A percentile compares a stretch with the other conserved stretches of the same genome.
phyloP scores from a whole-genome alignment of 2,329 filamentous ascomycete genomes.

The Nannizziopsis barbatae region DNA sequence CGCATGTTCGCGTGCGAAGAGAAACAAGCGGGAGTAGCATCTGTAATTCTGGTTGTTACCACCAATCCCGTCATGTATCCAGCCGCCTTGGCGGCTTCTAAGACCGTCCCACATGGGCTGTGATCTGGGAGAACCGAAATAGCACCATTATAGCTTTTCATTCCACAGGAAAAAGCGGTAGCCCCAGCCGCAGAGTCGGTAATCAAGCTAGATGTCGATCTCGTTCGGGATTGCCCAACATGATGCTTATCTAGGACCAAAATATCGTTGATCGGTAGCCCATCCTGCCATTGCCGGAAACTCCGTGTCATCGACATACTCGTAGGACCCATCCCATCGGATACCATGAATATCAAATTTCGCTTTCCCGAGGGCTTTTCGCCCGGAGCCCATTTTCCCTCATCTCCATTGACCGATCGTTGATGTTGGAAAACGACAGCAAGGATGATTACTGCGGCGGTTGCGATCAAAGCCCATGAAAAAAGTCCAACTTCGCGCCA shows the following conservation, averaged over 20 bases:
- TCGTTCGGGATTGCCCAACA: conserved; percentile 79
- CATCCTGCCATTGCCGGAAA: conserved; percentile 67
- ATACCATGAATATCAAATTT: conserved; percentile 98
- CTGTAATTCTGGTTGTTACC: conserved; percentile 87
- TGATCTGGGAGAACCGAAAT: conserved; percentile 81
- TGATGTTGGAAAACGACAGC: conserved; percentile 65
- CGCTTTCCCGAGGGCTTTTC: conserved; percentile 55
- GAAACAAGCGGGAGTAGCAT: conserved; percentile 93
- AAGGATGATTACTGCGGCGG: conserved; percentile 64
- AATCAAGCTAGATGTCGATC: conserved; percentile 71
- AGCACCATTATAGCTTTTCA: conserved; percentile 94
- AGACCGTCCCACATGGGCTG: conserved; percentile 76
- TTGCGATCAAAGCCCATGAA: conserved; percentile 71
- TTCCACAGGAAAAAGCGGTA: conserved; percentile 84
- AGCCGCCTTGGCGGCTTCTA: conserved; percentile 85
- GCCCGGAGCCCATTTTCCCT: conserved; percentile 28
- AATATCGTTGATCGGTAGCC: conserved; percentile 61
- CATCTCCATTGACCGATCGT: conserved; percentile 22
- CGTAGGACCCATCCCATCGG: conserved; percentile 94
- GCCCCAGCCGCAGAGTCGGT: conserved; percentile 96
- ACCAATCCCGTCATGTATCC: conserved; percentile 90
- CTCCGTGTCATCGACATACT: conserved; percentile 76
- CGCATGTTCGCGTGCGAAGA: conserved; percentile 74
- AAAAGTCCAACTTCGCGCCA: conserved; percentile 70
- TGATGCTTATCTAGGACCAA: conserved; percentile 77